Evolutionary conservation across 257 asterid genomes (phyloP).

Genomic region (Paraleonurus japonicus): DNA sequence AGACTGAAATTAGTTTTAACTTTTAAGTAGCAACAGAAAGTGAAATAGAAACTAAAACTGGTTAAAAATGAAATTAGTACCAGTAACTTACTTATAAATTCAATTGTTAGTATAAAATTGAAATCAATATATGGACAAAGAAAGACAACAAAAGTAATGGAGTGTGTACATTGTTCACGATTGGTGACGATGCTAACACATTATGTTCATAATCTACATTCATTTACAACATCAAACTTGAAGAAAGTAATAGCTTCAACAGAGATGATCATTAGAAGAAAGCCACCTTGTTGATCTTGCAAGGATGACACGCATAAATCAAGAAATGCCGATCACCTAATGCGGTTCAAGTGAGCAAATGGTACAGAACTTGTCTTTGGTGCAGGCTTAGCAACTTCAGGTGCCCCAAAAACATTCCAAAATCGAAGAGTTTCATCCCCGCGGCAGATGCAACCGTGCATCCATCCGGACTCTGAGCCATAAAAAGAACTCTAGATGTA

Average conservation of each 20-base stretch:
- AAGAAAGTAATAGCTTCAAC: neutral
- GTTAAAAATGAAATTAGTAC: too few species aligned
- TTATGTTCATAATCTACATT: neutral
- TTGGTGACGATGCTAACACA: neutral
- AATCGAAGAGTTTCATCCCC: constrained; percentile 51
- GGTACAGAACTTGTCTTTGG: neutral
- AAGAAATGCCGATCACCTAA: neutral
- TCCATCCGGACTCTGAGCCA: constrained; percentile 40
- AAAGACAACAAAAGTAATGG: too few species aligned
- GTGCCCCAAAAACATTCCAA: constrained; percentile 55
- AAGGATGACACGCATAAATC: too few species aligned
- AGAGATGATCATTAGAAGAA: neutral
- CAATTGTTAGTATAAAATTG: too few species aligned
- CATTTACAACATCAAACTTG: neutral
- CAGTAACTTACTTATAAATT: too few species aligned
- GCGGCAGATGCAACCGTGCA: constrained; percentile 41
- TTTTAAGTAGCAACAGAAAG: too few species aligned
- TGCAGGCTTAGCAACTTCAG: neutral
- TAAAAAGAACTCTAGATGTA: constrained; percentile 56
- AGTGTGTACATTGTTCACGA: too few species aligned
- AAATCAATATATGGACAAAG: too few species aligned
- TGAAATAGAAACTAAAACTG: too few species aligned
- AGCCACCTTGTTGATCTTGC: too few species aligned
- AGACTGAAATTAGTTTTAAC: too few species aligned
- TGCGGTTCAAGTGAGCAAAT: neutral